Conservation (phyloP, 1,284 basidiomycete genomes). For the Puccinia novopanici region DNA sequence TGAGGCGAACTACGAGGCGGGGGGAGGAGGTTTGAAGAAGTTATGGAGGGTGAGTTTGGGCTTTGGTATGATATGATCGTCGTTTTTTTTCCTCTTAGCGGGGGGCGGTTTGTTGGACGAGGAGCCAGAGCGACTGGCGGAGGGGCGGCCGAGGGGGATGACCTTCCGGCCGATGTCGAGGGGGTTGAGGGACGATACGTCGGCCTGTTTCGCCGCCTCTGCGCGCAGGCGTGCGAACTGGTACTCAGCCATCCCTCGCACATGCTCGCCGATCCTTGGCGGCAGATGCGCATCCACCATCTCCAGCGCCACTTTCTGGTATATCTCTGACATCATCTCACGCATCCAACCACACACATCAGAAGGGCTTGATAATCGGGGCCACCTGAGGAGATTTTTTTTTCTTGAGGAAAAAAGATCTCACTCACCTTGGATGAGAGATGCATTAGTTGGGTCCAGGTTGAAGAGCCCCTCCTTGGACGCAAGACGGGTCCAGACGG, state of each 20-base stretch:
- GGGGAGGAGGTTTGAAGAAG: not conserved
- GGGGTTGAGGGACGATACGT: not conserved
- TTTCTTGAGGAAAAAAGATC: not conserved
- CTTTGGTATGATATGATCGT: not conserved
- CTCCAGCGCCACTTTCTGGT: not conserved
- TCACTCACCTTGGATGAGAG: slow-evolving; percentile 2
- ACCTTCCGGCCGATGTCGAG: slow-evolving; percentile 11
- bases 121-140: not conserved
- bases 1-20: no score
- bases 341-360: not conserved
- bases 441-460: not conserved
- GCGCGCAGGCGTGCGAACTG: not conserved
- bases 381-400: not conserved
- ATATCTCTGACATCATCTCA: slow-evolving; percentile 13
- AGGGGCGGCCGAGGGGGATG: not conserved
- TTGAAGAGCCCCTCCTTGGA: slow-evolving; percentile 27
- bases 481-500: slow-evolving; percentile 29
- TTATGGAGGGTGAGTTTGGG: slow-evolving; percentile 3
- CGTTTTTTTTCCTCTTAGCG: slow-evolving; percentile 10
- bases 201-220: not conserved
- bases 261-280: not conserved
- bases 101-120: slow-evolving; percentile 1
- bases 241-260: not conserved
- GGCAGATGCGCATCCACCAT: slow-evolving; percentile 18
- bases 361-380: not conserved